Base-by-base conservation (phyloP, 2,329 filamentous ascomycete genomes). In the Beauveria bassiana region DNA sequence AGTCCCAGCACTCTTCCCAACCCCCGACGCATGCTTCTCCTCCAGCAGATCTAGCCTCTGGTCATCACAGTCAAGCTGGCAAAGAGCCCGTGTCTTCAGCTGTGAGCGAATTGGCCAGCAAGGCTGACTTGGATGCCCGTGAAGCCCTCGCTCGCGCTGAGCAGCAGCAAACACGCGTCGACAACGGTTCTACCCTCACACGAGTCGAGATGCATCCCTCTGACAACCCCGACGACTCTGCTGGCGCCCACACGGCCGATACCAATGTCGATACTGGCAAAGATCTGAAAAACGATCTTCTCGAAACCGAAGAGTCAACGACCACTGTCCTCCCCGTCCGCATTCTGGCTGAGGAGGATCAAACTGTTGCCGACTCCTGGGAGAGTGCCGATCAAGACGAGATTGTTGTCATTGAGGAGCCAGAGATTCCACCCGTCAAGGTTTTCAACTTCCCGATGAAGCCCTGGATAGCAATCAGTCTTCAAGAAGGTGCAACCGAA, bases 381-480 rank as follows among this genome's bases (percentile, higher is more conserved):
- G 92, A 96, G 78, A 96, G 88, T 65, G 90, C 89, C 4, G 91
- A 93, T 61, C 86, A 88, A 65, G 88, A 89, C 63, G 81, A 86
- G 70, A 81, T 85, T 70, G 79, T 82, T 22, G 79, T 83, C 52
- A 82, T 85, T 40, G 89, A 91, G 72, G 86, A 88, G 66, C 86
- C 86, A 62, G 82, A 85, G 57, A 75, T 84, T 4, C 77, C 81
- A 51, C 81, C 86, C 28, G 86, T 96, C 66, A 87, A 85, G 71
- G 93, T 98, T 52, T 95, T 90, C 78, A 96, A 96, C 74, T 96
- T 99, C 73, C 95, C 95, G 18, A 91, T 99, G 88, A 91, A 89
- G 74, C 95, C 95, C 4, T 99, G 96, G 81, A 93, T 96, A 66
- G 89, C 93, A 22, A 95, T 99, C 70, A 86, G 85, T 14, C 84